These are phyloP conservation scores for Plantago coronopus DNA, from an alignment of 305 asterid species.

Conservation along the genomic window DNA sequence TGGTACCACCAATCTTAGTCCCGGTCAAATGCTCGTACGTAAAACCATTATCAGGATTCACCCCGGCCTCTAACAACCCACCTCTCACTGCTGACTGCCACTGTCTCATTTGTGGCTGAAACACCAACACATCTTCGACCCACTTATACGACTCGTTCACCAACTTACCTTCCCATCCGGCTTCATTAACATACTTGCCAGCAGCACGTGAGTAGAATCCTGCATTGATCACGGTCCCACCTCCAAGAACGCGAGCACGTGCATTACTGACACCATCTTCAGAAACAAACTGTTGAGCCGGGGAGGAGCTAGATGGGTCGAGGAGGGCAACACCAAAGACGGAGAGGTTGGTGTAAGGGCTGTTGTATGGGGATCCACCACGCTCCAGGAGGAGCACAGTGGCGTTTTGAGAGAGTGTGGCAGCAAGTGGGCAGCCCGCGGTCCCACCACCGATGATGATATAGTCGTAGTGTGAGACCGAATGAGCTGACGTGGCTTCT, in stretches of 20 bases:
- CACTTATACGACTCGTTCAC: slow-evolving; percentile 63
- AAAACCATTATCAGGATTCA: slow-evolving; percentile 61
- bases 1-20: slow-evolving; percentile 79
- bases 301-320: slow-evolving; percentile 62
- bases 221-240: slow-evolving; percentile 75
- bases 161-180: slow-evolving; percentile 58
- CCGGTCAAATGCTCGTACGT: slow-evolving; percentile 74
- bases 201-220: slow-evolving; percentile 81
- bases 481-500: slow-evolving; percentile 67
- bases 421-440: slow-evolving; percentile 89
- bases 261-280: slow-evolving; percentile 83
- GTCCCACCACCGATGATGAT: slow-evolving; percentile 89
- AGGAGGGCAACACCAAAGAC: slow-evolving; percentile 53
- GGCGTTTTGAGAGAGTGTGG: slow-evolving; percentile 69
- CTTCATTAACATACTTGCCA: slow-evolving; percentile 31
- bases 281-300: slow-evolving; percentile 77
- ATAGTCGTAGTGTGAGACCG: slow-evolving; percentile 63
- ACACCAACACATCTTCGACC: slow-evolving; percentile 78
- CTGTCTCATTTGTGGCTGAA: slow-evolving; percentile 46
- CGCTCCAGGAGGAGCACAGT: slow-evolving; percentile 83
- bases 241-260: slow-evolving; percentile 81
- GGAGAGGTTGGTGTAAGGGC: slow-evolving; percentile 47
- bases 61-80: slow-evolving; percentile 65
- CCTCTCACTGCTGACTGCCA: slow-evolving; percentile 85
- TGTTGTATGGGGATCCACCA: slow-evolving; percentile 71